Evolutionary conservation across 805 yeast species (phyloP), one percentile per base, ranked within the genome.

Genomic region (Nakazawaea pomicola): DNA sequence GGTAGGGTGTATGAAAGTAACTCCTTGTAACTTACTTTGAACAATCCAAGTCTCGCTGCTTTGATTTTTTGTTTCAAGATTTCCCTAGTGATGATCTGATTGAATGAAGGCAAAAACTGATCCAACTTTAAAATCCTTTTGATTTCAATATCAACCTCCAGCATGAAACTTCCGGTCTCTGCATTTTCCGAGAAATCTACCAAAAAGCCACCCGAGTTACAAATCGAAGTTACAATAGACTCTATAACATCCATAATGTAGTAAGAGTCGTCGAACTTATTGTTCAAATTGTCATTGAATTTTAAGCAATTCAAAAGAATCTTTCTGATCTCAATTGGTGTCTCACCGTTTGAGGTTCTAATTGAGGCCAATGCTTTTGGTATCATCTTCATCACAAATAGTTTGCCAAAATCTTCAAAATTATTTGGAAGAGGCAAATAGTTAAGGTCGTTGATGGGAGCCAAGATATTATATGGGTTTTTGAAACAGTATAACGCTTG

Each of bases 231-330:
- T 1, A 79, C 75, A 2, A 87, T 58, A 3, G 83, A 65, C 19
- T 64, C 58, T 6, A 90, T 70, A 48, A 91, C 60, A 2, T 67
- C 67, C 3, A 79, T 62, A 4, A 87, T 57, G 49, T 85, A 91
- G 53, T 66, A 73, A 34, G 82, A 68, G 56, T 91, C 98, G 37
- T 80, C 76, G 56, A 76, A 91, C 6, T 71, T 69, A 56, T 91
- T 91, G 49, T 74, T 82, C 16, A 85, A 69, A 55, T 93, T 91
- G 50, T 91, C 97, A 54, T 90, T 90, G 62, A 79, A 91, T 44
- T 85, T 75, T 46, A 91, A 64, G 38, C 90, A 57, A 52, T 80
- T 87, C 41, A 90, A 61, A 34, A 91, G 50, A 43, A 91, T 74
- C 30, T 69, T 64, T 52, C 76, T 76, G 8, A 89, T 69, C 36